Percentiles rank a stretch among this genome's conserved stretches.
Conservation (phyloP, 2,329 filamentous ascomycete species). For the Didymella glomerata region DNA sequence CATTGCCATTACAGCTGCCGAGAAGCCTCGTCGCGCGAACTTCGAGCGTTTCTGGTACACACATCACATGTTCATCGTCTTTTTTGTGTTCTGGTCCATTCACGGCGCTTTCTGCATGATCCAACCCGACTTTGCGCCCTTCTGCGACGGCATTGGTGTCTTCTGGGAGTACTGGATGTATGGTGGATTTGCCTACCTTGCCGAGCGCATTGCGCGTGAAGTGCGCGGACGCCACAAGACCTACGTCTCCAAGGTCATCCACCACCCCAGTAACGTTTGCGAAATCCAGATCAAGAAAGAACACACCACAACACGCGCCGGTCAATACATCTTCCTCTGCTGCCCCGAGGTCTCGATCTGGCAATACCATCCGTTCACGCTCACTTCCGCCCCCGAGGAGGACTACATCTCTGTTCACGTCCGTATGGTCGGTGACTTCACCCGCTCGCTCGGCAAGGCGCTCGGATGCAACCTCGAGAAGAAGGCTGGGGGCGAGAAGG, state of each 20-base stretch:
- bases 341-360: conserved; percentile 85
- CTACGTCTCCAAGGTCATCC: conserved; percentile 86
- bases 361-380: conserved; percentile 88
- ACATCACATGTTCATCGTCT: conserved; percentile 85
- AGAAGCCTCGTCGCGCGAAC: conserved; percentile 80
- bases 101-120: conserved; percentile 93
- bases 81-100: conserved; percentile 91
- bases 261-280: conserved; percentile 87
- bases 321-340: conserved; percentile 87
- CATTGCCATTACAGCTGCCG: conserved; percentile 79
- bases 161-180: conserved; percentile 94
- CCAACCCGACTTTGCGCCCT: conserved; percentile 80
- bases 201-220: conserved; percentile 81
- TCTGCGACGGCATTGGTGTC: conserved; percentile 78
- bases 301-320: conserved; percentile 79
- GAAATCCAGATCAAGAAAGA: conserved; percentile 95
- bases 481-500: conserved; percentile 58
- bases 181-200: conserved; percentile 79
- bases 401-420: conserved; percentile 90
- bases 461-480: conserved; percentile 79
- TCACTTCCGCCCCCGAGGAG: conserved; percentile 87
- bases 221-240: conserved; percentile 83
- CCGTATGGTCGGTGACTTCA: conserved; percentile 84
- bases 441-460: conserved; percentile 71
- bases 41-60: conserved; percentile 93